A percentile compares a stretch with the other conserved stretches of the same genome.
Conservation (phyloP, 2,329 filamentous ascomycete species). For the Diplodia sapinea region DNA sequence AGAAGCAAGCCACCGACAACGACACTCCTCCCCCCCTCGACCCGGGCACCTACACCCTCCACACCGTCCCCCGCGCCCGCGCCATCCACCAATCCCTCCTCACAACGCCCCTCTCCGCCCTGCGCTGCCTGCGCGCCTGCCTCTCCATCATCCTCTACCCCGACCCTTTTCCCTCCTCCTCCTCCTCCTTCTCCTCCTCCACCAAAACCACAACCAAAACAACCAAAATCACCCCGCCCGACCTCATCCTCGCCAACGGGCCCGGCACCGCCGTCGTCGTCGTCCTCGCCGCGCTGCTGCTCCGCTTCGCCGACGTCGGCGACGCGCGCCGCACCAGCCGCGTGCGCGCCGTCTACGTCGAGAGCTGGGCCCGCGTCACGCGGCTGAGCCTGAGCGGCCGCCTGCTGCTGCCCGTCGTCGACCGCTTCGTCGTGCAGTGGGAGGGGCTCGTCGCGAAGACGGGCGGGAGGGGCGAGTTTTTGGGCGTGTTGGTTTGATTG, state of each 20-base stretch:
- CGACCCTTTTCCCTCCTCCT: no score
- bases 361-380: constrained; percentile 88
- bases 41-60: constrained; percentile 63
- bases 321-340: constrained; percentile 52
- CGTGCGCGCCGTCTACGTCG: constrained; percentile 82
- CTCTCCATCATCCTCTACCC: constrained; percentile 30
- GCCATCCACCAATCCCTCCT: constrained; percentile 79
- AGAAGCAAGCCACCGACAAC: not conserved
- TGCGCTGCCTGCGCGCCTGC: constrained; percentile 62
- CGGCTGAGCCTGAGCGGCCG: constrained; percentile 84
- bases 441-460: constrained; percentile 59
- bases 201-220: constrained; percentile 19
- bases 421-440: constrained; percentile 86
- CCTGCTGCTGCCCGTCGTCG: constrained; percentile 73
- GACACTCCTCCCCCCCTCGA: constrained; percentile 33
- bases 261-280: constrained; percentile 87
- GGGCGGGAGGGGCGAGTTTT: constrained; percentile 51
- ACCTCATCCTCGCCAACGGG: constrained; percentile 84
- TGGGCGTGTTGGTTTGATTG: constrained; percentile 45
- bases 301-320: constrained; percentile 58
- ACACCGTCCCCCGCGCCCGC: constrained; percentile 75
- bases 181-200: constrained; percentile 29
- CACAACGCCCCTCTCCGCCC: constrained; percentile 72
- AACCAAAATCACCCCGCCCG: constrained; percentile 55
- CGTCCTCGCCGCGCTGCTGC: constrained; percentile 60